phyloP scores from a whole-genome alignment of 257 asterid genomes.

The Plantago elongata region DNA sequence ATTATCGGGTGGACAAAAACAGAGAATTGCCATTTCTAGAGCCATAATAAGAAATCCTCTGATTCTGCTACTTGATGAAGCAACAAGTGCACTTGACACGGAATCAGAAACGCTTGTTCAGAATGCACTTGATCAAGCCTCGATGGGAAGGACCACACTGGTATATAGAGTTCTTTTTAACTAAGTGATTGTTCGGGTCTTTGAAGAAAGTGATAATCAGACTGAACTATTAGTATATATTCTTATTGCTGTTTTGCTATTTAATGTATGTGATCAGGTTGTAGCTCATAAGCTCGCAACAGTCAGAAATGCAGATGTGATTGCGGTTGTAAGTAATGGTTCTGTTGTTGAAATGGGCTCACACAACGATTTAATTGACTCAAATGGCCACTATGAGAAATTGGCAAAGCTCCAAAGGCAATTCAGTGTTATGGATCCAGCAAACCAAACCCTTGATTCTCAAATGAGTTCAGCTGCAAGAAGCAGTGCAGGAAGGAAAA shows the following conservation, averaged over 20 bases:
- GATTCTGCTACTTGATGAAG: constrained; percentile 86
- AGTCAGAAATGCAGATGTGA: constrained; percentile 61
- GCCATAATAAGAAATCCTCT: constrained; percentile 70
- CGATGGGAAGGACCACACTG: constrained; percentile 83
- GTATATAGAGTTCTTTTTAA: constrained; percentile 24
- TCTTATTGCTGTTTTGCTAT: background rate
- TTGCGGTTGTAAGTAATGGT: constrained; percentile 57
- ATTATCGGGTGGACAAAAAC: constrained; percentile 87
- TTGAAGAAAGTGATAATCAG: background rate
- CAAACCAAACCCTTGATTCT: constrained; percentile 30
- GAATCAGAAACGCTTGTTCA: constrained; percentile 84
- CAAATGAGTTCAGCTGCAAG: constrained; percentile 38
- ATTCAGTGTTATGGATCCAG: constrained; percentile 46
- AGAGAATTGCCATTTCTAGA: constrained; percentile 83
- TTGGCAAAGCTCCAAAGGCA: constrained; percentile 66
- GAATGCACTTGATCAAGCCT: constrained; percentile 75
- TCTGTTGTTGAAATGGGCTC: constrained; percentile 56
- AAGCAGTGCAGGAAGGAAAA: constrained; percentile 48
- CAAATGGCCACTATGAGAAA: constrained; percentile 57
- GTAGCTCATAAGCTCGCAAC: constrained; percentile 95
- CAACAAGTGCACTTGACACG: constrained; percentile 90
- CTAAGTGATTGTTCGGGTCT: background rate
- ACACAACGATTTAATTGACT: constrained; percentile 53
- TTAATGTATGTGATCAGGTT: constrained; percentile 38
- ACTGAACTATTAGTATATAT: background rate